Conservation (phyloP, 805 yeast genomes). For the Schwanniomyces yamadae region DNA sequence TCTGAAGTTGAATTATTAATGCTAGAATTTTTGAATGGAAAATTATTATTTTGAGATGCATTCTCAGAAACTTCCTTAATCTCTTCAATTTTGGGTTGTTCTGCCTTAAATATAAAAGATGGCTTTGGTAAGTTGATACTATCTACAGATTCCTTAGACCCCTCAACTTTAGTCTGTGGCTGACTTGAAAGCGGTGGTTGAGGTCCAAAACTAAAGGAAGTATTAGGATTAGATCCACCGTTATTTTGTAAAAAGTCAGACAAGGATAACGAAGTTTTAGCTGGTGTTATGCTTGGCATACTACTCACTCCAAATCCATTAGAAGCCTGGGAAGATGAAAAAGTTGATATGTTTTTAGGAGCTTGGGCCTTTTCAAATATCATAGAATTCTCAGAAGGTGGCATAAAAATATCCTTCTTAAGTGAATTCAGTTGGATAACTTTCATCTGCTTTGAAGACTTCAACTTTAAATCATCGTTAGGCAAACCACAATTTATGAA, state of each 20-base stretch:
- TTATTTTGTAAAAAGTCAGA: constrained; percentile 2
- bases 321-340: too few species aligned
- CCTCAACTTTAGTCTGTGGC: not conserved
- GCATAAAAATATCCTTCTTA: too few species aligned
- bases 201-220: not conserved
- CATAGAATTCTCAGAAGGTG: too few species aligned
- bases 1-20: too few species aligned
- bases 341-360: not conserved
- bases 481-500: constrained; percentile 36
- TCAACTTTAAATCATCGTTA: constrained; percentile 25
- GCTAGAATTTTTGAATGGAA: too few species aligned
- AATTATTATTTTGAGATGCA: too few species aligned
- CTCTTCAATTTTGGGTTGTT: not conserved
- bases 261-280: too few species aligned
- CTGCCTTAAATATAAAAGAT: constrained; percentile 3
- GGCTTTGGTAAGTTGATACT: not conserved
- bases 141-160: not conserved
- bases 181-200: too few species aligned
- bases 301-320: constrained; percentile 2
- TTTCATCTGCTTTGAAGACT: constrained; percentile 4
- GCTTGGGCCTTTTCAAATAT: not conserved
- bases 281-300: too few species aligned
- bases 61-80: too few species aligned
- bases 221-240: not conserved
- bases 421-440: constrained; percentile 4